Evolutionary conservation across 2,329 filamentous ascomycete species (phyloP), one percentile per base, ranked within the genome.

Genomic region (Didymella keratinophila): DNA sequence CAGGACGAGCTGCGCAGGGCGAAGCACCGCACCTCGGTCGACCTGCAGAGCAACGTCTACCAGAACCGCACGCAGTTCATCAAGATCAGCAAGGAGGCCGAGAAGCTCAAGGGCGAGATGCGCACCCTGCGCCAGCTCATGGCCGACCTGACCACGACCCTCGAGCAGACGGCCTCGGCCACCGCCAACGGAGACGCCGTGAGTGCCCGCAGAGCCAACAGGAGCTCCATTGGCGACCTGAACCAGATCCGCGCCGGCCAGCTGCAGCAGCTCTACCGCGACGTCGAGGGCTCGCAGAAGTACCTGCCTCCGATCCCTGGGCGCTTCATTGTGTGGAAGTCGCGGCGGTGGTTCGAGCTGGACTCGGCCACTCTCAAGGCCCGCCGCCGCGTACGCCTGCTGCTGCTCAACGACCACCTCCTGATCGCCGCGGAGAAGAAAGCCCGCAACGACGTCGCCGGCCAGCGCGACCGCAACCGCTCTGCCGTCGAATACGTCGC

Each of bases 41-140:
- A 98, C 68, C 83, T 99, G 21, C 94, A 98, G 77, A 92, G 96
- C 73, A 98, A 93, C 78, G 90, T 99, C 49, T 94, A 96, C 78
- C 93, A 97, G 77, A 99, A 99, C 78, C 88, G 95, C 47, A 96
- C 92, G 0, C 95, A 98, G 72, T 99, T 99, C 74, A 98, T 99
- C 82, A 96, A 96, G 78, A 98, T 99, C 77, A 97, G 93, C 75
- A 97, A 98, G 78, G 95, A 99, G 80, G 95, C 96, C 2, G 95
- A 99, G 78, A 97, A 97, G 80, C 86, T 99, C 57, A 98, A 98
- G 79, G 87, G 87, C 54, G 95, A 99, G 77, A 98, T 99, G 95
- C 87, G 92, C 51, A 91, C 91, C 7, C 85, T 99, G 30, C 87
- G 91, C 43, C 92, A 92, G 64, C 84, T 98, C 51, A 97, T 99